phyloP scores from a whole-genome alignment of 1,284 basidiomycete genomes.

The Ustilago xerochloae region DNA sequence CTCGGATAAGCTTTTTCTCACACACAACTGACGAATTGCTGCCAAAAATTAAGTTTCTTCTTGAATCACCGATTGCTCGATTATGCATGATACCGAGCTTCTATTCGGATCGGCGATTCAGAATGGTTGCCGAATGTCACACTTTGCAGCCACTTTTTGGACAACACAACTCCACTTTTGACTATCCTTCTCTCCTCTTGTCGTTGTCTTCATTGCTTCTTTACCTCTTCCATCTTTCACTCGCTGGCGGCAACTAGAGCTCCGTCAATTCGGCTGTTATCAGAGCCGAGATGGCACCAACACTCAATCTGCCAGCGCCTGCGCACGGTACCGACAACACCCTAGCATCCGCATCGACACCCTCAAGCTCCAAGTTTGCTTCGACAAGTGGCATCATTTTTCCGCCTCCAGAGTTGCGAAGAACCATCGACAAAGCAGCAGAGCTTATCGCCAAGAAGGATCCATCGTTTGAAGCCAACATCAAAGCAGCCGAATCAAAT shows the following conservation, averaged over 20 bases:
- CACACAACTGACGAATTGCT: background rate
- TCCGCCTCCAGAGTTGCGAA: constrained; percentile 72
- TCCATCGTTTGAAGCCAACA: constrained; percentile 63
- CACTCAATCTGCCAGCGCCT: constrained; percentile 60
- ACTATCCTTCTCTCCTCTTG: background rate
- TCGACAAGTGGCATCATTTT: constrained; percentile 65
- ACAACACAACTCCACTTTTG: constrained; percentile 7
- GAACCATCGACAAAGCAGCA: constrained; percentile 95
- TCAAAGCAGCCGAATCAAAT: constrained; percentile 55
- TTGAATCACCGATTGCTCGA: constrained; percentile 26
- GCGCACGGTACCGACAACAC: constrained; percentile 47
- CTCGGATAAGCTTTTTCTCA: background rate
- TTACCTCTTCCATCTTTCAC: background rate
- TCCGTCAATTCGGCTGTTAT: background rate
- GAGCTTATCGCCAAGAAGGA: constrained; percentile 79
- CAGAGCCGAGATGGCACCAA: constrained; percentile 34
- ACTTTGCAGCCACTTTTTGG: constrained; percentile 1
- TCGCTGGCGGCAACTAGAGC: background rate
- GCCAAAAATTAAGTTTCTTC: constrained; percentile 12
- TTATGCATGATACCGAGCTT: background rate
- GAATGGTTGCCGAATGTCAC: background rate
- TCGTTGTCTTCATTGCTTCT: background rate
- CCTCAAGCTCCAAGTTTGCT: constrained; percentile 46
- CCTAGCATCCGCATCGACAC: constrained; percentile 17
- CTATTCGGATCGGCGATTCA: constrained; percentile 22